Evolutionary conservation across 2,329 filamentous ascomycete genomes (phyloP).

Genomic region (Clonostachys byssicola): DNA sequence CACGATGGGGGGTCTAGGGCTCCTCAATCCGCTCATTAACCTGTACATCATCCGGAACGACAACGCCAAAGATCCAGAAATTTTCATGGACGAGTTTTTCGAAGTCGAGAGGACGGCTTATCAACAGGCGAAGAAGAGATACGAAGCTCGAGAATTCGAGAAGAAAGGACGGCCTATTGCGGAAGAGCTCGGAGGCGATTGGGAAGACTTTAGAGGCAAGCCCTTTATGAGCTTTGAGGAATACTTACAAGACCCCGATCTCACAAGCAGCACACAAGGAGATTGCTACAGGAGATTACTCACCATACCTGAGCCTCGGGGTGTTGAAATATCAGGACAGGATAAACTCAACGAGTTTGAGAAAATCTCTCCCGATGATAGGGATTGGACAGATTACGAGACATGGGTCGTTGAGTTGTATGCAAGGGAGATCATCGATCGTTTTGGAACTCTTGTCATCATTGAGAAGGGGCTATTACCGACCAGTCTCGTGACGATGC

Average conservation of each 20-base stretch:
- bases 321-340: background rate
- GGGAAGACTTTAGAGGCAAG: background rate
- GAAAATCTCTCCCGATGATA: too few relatives aligned
- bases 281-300: background rate
- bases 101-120: background rate
- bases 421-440: background rate
- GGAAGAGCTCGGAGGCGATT: background rate
- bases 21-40: background rate
- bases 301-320: background rate
- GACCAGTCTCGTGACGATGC: background rate
- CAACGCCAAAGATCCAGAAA: background rate
- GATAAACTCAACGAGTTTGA: too few relatives aligned
- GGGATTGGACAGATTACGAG: background rate
- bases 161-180: background rate
- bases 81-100: background rate
- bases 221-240: background rate
- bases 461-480: background rate
- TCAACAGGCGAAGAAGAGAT: background rate
- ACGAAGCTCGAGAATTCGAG: background rate
- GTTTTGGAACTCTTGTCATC: background rate
- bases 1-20: background rate
- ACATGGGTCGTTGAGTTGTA: background rate
- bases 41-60: background rate
- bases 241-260: background rate
- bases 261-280: background rate